Conservation (phyloP, 2,329 filamentous ascomycete species). For the Aspergillus proliferans region DNA sequence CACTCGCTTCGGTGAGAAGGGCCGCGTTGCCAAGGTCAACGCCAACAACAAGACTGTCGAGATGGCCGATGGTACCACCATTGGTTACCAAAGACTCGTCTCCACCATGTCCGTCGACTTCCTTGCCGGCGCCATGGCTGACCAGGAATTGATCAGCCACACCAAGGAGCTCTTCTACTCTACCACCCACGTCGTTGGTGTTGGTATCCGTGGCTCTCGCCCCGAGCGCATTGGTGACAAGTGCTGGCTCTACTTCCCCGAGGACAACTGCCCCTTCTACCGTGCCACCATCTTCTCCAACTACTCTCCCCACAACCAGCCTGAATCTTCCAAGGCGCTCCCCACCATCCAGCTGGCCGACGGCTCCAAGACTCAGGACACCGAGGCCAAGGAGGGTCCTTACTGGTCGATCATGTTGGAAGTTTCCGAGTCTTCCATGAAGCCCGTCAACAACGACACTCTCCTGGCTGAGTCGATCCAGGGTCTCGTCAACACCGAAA, state of each 20-base stretch:
- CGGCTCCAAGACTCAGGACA: constrained; percentile 70
- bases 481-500: constrained; percentile 94
- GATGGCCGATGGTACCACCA: constrained; percentile 75
- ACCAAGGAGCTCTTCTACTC: constrained; percentile 95
- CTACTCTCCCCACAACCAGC: constrained; percentile 99
- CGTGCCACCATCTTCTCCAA: constrained; percentile 99
- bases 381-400: constrained; percentile 73
- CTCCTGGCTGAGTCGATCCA: constrained; percentile 87
- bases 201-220: constrained; percentile 84
- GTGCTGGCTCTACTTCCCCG: constrained; percentile 99
- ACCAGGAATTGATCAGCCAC: constrained; percentile 73
- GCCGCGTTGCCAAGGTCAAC: constrained; percentile 79
- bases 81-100: constrained; percentile 87
- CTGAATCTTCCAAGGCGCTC: constrained; percentile 72
- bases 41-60: constrained; percentile 76
- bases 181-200: constrained; percentile 92
- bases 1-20: constrained; percentile 79
- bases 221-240: constrained; percentile 98
- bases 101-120: constrained; percentile 95
- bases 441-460: constrained; percentile 82
- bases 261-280: constrained; percentile 98
- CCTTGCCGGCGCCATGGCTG: constrained; percentile 78
- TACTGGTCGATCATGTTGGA: constrained; percentile 99
- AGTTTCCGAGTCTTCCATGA: constrained; percentile 91
- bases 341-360: constrained; percentile 79